Percentiles rank a stretch among this genome's conserved stretches.
phyloP scores from a whole-genome alignment of 148 eudicot species.

The Simmondsia chinensis region DNA sequence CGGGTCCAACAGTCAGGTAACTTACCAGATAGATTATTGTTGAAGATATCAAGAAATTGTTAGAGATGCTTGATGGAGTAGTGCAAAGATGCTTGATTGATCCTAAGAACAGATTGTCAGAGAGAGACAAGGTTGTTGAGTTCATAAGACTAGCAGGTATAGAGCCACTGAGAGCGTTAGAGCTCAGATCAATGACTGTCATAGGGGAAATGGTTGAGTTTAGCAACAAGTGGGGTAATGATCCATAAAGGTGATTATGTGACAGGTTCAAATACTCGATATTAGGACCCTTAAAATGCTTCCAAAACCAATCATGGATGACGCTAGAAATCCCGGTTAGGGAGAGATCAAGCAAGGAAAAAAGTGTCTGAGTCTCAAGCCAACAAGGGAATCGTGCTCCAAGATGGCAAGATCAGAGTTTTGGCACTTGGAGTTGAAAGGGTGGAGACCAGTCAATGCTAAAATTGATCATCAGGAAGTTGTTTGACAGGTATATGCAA shows the following conservation, averaged over 20 bases:
- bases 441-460: conserved; percentile 27
- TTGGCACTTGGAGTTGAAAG: conserved; percentile 17
- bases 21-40: conserved; percentile 15
- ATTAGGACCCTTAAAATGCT: conserved; percentile 8
- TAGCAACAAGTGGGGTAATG: conserved; percentile 11
- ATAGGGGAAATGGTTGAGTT: conserved; percentile 11
- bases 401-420: conserved; percentile 20
- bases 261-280: conserved; percentile 23
- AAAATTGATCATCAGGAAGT: conserved; percentile 15
- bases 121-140: background rate
- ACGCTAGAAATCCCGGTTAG: conserved; percentile 16
- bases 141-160: conserved; percentile 12
- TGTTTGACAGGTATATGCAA: conserved; percentile 6
- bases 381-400: conserved; percentile 31
- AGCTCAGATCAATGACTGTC: conserved; percentile 21
- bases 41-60: too few relatives aligned
- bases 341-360: conserved; percentile 10
- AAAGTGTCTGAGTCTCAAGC: conserved; percentile 14
- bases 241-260: conserved; percentile 16
- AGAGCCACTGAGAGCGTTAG: conserved; percentile 24
- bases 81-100: conserved; percentile 1
- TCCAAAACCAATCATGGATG: conserved; percentile 30
- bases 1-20: conserved; percentile 13
- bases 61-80: conserved; percentile 7
- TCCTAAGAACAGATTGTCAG: conserved; percentile 1